Evolutionary conservation across 352 stramenopile species (phyloP), one percentile per base, ranked within the genome.

Genomic region (Globisporangium takayamanum): DNA sequence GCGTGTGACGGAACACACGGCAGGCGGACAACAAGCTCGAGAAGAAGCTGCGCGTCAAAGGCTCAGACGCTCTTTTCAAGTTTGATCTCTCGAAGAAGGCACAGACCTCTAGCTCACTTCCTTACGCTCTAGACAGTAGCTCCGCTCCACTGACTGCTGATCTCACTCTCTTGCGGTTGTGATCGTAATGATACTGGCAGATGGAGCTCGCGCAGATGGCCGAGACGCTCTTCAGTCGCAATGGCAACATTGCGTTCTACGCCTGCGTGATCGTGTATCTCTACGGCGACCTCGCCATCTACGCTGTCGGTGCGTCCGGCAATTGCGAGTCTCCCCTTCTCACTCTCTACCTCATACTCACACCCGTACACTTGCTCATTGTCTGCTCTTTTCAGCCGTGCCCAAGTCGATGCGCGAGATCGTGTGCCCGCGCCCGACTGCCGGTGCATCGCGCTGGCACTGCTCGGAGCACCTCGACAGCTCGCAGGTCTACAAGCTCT

Each of bases 351-450:
- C 28, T 5, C 55, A 20, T 16, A 25, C 42, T 49, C 25, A 16
- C 20, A 46, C 50, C n/a, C 46, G 46, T 16, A 26, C 44, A 28
- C 15, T 36, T 4, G 22, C 45, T n/a, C 41, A 46, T 14, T 46
- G 33, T 56, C 22, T 44, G 18, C 26, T 55, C 44, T n/a, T 36
- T 50, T 33, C 51, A 95, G 85, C 85, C n/a, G 84, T 95, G 15
- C 85, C 85, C n/a, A 95, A 93, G 61, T 91, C 81, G 1, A 60
- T 95, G 67, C 83, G 85, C 22, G 85, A 93, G 64, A 88, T 95
- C 41, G 73, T 93, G 41, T 93, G 85, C 41, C 85, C 81, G 2
- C 78, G 85, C 12, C 83, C 83, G 15, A 74, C 67, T 18, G 55
- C 70, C 0, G 69, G 70, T 11, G 61, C 66, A 18, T 41, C 72